Evolutionary conservation across 345 rosid genomes (phyloP), one percentile per base, ranked within the genome.

Genomic region (Camelina laxa): DNA sequence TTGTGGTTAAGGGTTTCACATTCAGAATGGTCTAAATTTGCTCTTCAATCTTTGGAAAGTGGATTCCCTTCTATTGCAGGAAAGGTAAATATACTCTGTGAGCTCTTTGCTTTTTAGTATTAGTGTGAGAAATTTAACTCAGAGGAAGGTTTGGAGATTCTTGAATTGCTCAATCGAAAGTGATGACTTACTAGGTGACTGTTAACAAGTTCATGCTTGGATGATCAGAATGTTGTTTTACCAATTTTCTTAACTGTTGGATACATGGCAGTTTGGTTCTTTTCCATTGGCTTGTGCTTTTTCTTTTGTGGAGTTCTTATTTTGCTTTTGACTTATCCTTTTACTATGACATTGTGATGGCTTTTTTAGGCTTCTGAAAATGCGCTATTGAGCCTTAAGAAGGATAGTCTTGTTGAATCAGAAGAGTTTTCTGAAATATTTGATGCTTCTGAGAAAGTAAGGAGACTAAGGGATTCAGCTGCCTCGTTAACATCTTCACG

Each of bases 11-110:
- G 74, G 42, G 94, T 89, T 82, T 84, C 90, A 50, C 64, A 64
- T 44, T 42, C 16, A 2, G 97, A 95, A 66, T 95, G 98, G 96
- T 57, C 82, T 19, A 53, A 56, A n/a, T 92, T 92, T 67, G 96
- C 96, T 6, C 72, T 79, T 72, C 85, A 86, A 7, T 83, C 84
- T 27, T 66, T 89, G 7, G 84, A 86, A 27, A 72, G 70, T 66
- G 89, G 93, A 45, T 92, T 86, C 80, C 77, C 74, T 61, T 73
- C 82, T 2, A 75, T 88, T 76, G 88, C 96, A 51, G 75, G 13
- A 62, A 87, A 80, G 91, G 97, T 88, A 21, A 65, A 17, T 7
- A n/a, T 19, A 58, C 27, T 51, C 38, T 36, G 14, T 44, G 22
- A 68, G 0, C 24, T 74, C 36, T 10, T 30, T 60, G 0, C 8